phyloP scores from a whole-genome alignment of 768 basidiomycete species.

The Mycena rosella region DNA sequence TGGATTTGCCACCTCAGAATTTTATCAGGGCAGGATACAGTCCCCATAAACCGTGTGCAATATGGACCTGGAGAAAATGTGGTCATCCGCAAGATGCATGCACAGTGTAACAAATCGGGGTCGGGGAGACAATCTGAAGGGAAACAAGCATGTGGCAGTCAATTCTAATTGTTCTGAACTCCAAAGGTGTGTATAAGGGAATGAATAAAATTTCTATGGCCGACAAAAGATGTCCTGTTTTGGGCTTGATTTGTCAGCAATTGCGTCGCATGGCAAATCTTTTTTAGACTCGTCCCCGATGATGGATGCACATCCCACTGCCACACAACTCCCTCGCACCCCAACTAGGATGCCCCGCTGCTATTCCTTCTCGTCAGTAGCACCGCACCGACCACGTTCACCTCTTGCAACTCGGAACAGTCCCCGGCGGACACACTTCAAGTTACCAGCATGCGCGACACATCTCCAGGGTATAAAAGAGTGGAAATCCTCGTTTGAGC shows the following conservation, averaged over 20 bases:
- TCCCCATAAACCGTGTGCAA: background rate
- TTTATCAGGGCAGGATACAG: constrained; percentile 15
- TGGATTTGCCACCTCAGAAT: constrained; percentile 14
- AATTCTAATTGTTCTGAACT: background rate
- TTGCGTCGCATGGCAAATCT: constrained; percentile 2
- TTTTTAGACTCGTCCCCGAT: background rate
- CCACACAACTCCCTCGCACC: background rate
- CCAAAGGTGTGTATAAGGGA: background rate
- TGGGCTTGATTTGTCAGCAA: constrained; percentile 1
- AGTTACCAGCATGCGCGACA: no score
- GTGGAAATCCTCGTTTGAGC: no score
- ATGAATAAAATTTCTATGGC: background rate
- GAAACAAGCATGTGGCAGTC: constrained; percentile 23
- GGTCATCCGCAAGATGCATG: background rate
- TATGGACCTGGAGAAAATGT: background rate
- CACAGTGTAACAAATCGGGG: no score
- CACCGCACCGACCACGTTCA: no score
- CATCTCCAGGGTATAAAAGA: no score
- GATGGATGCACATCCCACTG: background rate
- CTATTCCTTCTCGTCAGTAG: constrained; percentile 8
- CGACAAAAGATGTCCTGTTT: background rate
- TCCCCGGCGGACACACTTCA: no score
- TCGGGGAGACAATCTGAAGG: background rate
- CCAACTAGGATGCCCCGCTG: background rate
- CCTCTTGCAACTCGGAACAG: no score